A percentile compares a stretch with the other conserved stretches of the same genome.
Evolutionary conservation across 2,329 filamentous ascomycete genomes (phyloP).

Genomic region (Alternaria brassicae): DNA sequence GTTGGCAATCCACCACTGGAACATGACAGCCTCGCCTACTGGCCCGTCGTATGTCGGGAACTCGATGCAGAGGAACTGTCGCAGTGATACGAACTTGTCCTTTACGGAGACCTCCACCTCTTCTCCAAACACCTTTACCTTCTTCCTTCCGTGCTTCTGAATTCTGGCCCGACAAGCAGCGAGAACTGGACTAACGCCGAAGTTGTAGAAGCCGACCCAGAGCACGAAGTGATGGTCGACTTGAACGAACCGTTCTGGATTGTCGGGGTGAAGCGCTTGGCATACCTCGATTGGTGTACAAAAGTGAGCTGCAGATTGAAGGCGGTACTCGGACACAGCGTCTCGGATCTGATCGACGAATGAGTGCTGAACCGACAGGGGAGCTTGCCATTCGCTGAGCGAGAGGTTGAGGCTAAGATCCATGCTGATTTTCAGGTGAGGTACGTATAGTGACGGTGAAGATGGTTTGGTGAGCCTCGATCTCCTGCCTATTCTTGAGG

Average conservation of each 20-base stretch:
- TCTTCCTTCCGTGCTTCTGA: not conserved
- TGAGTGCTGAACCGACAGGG: conserved; percentile 3
- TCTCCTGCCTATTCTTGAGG: not conserved
- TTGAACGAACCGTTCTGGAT: not conserved
- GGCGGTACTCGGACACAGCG: conserved; percentile 12
- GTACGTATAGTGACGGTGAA: no score
- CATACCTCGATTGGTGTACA: conserved; percentile 4
- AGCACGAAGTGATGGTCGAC: not conserved
- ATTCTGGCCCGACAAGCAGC: conserved; percentile 1
- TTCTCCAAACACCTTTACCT: not conserved
- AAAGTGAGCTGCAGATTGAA: conserved; percentile 16
- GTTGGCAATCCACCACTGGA: conserved; percentile 35
- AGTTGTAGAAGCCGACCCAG: conserved; percentile 17
- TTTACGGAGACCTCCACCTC: not conserved
- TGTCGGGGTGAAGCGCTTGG: not conserved
- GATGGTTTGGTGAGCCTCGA: not conserved
- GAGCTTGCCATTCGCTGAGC: conserved; percentile 2
- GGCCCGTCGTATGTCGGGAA: conserved; percentile 9
- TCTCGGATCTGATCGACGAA: conserved; percentile 13
- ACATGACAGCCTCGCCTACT: conserved; percentile 5
- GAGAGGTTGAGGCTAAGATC: not conserved
- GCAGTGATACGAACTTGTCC: conserved; percentile 2
- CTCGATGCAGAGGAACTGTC: conserved; percentile 5
- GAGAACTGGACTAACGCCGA: not conserved
- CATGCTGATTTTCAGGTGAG: not conserved